Evolutionary conservation across 108 stramenopile genomes (phyloP).

Genomic region (Cyclotella baltica): DNA sequence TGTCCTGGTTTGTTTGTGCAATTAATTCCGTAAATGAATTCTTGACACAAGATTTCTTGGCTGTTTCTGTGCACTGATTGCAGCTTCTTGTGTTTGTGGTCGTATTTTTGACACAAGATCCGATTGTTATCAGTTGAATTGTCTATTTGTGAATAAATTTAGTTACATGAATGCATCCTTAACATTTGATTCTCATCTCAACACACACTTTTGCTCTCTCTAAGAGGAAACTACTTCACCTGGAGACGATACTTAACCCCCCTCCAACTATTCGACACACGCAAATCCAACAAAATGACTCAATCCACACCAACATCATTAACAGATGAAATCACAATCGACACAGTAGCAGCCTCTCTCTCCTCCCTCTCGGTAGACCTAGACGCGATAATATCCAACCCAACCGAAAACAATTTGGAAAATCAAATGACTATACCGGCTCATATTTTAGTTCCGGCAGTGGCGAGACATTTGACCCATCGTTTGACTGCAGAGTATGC

Average conservation of each 20-base stretch:
- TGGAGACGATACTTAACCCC: slow-evolving; percentile 84
- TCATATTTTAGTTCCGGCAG: slow-evolving; percentile 62
- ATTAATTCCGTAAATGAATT: too few relatives aligned
- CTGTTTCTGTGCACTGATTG: neutral
- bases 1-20: too few relatives aligned
- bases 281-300: slow-evolving; percentile 8
- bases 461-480: slow-evolving; percentile 66
- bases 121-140: neutral
- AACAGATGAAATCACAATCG: slow-evolving; percentile 36
- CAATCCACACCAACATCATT: neutral
- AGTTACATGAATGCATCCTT: neutral
- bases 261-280: slow-evolving; percentile 63
- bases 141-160: too few relatives aligned
- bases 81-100: too few relatives aligned
- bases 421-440: slow-evolving; percentile 69
- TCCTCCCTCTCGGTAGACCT: slow-evolving; percentile 72
- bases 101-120: neutral
- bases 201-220: neutral
- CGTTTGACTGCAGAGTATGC: slow-evolving; percentile 73
- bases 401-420: slow-evolving; percentile 34
- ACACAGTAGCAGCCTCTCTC: slow-evolving; percentile 72
- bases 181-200: neutral
- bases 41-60: too few relatives aligned
- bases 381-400: slow-evolving; percentile 60
- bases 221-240: slow-evolving; percentile 79